Evolutionary conservation across 805 yeast genomes (phyloP), one percentile per base, ranked within the genome.

Genomic region (Cyberlindnera xylosilytica): DNA sequence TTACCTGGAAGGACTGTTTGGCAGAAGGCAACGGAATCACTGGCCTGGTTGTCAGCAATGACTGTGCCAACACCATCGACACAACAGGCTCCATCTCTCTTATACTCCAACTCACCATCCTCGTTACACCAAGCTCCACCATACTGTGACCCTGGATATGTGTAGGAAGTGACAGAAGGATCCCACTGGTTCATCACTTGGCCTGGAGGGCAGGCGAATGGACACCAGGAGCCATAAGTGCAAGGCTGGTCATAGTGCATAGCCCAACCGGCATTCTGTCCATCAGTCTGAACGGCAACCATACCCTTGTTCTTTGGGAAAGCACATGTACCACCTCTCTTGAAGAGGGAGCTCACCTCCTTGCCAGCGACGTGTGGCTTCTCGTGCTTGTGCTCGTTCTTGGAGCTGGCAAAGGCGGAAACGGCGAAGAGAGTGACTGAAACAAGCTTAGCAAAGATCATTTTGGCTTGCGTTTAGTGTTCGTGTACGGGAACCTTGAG

Each of bases 1-100:
- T 87, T 86, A 52, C 97, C 97, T 19, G 97, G 97, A 44, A 89
- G 72, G 6, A 89, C 96, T 8, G 96, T 88, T 68, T 89, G 96
- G 63, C 97, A 88, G 64, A 88, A 79, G 7, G 96, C 90, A 50
- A 87, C 89, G 45, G 74, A 68, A 5, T 66, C 46, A 32, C 71
- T 71, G 15, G 83, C 80, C 10, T 61, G 54, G 69, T 87, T 87
- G 43, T 69, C 56, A 19, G 77, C 85, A 24, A 62, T 54, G n/a
- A 87, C 81, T 15, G 91, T 78, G 27, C 87, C 91, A 50, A 78
- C 76, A 42, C 96, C 96, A 43, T 82, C 80, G 49, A 75, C 75
- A 66, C 97, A 88, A 67, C 79, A 78, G 42, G 72, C 71, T 50
- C 72, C 67, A 9, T 74, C 51, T 61, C 74, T 77, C 40, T 86